Evolutionary conservation across 176 grass and related monocot species (phyloP), one percentile per base, ranked within the genome.

Genomic region (Echinochloa phyllopogon): DNA sequence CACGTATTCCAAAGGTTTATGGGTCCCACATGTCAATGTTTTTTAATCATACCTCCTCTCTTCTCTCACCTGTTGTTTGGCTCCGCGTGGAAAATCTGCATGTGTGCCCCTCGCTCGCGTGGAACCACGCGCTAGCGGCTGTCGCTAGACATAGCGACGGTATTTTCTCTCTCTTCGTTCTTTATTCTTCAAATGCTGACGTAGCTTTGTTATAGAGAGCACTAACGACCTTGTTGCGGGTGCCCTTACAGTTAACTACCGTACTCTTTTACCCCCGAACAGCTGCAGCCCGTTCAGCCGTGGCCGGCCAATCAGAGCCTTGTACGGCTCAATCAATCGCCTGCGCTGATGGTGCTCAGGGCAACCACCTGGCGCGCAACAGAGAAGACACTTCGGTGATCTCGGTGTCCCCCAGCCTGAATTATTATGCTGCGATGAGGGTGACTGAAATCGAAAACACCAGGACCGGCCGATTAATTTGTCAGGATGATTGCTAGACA

Each of bases 251-350:
- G 72, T 38, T 73, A 82, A 59, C 17, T 47, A 25, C n/a, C n/a
- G n/a, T n/a, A n/a, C n/a, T 21, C 65, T 33, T 20, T 20, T 8
- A 42, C 21, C 23, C 79, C 38, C 8, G 14, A 69, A 27, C 51
- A 76, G 36, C 62, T 20, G 51, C 47, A 9, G 14, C 25, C 69
- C 69, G 50, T 74, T 37, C 39, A 71, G 8, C 15, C 38, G 25
- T 24, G 18, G 12, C 8, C 27, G 75, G 61, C 79, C 63, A 49
- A 82, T 57, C 47, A 17, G 44, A 49, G 21, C 51, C 56, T 56
- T 67, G 48, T 68, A 74, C 59, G 82, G 24, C 36, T 58, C 82
- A 80, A 85, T 89, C 87, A 80, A 20, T 20, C 20, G 38, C 47
- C 2, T 23, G 62, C 42, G 18, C 73, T 15, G 59, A 79, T 49